These are phyloP conservation scores for Ceratobasidium sp. DNA, from an alignment of 1,284 basidiomycete genomes.

Conservation along the genomic window DNA sequence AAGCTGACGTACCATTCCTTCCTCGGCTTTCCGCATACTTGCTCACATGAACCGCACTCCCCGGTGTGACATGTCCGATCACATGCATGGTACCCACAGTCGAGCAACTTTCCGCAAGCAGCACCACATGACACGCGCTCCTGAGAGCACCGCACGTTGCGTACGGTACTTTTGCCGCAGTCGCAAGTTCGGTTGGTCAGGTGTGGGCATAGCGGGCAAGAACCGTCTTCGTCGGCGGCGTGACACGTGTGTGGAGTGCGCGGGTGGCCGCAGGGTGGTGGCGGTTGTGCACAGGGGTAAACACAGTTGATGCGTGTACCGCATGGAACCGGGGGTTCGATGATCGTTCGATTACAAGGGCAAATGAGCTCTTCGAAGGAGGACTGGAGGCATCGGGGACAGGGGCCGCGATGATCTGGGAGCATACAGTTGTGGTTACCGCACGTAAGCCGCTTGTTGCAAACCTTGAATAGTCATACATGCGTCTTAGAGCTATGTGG, in stretches of 20 bases:
- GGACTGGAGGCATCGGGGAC: slow-evolving; percentile 83
- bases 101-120: slow-evolving; percentile 77
- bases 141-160: slow-evolving; percentile 78
- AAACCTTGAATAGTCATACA: slow-evolving; percentile 49
- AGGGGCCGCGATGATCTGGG: slow-evolving; percentile 82
- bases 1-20: slow-evolving; percentile 72
- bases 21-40: slow-evolving; percentile 83
- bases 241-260: slow-evolving; percentile 83
- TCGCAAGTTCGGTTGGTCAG: slow-evolving; percentile 82
- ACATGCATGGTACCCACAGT: slow-evolving; percentile 89
- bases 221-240: slow-evolving; percentile 59
- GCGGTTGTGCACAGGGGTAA: slow-evolving; percentile 79
- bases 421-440: slow-evolving; percentile 66
- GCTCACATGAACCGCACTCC: slow-evolving; percentile 78
- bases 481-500: background rate
- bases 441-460: slow-evolving; percentile 52
- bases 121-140: slow-evolving; percentile 86
- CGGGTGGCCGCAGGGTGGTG: slow-evolving; percentile 83
- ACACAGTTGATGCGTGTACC: slow-evolving; percentile 79
- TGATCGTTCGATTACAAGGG: slow-evolving; percentile 75
- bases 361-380: slow-evolving; percentile 92
- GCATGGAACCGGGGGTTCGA: slow-evolving; percentile 80
- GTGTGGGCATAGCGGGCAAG: slow-evolving; percentile 87
- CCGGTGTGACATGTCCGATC: slow-evolving; percentile 81
- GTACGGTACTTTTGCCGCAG: slow-evolving; percentile 83